These are phyloP conservation scores for Cercophora sp. DNA, from an alignment of 495 filamentous ascomycete genomes.

Conservation along the genomic window DNA sequence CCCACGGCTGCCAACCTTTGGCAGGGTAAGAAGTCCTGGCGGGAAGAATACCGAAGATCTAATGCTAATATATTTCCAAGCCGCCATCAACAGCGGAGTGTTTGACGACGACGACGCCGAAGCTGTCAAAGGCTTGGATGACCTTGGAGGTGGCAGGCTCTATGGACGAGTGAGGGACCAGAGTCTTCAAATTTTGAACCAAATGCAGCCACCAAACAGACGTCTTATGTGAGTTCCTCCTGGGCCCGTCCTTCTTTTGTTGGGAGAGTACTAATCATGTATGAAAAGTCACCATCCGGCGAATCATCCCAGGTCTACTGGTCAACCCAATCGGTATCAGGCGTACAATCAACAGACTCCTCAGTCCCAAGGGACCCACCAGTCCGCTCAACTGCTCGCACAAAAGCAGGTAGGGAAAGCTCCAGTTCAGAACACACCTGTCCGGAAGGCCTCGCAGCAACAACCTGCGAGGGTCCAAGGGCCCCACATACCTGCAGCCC, in stretches of 20 bases:
- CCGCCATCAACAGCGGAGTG: not conserved
- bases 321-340: not conserved
- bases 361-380: not conserved
- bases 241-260: not conserved
- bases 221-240: not conserved
- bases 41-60: too few species aligned
- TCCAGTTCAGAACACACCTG: too few species aligned
- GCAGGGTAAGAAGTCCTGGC: not conserved
- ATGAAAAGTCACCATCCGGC: not conserved
- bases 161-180: too few species aligned
- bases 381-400: too few species aligned
- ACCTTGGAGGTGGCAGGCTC: not conserved
- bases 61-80: too few species aligned
- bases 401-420: too few species aligned
- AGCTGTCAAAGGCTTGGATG: not conserved
- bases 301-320: not conserved
- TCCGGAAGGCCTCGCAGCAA: too few species aligned
- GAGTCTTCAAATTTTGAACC: too few species aligned
- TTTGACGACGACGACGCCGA: slow-evolving; percentile 1
- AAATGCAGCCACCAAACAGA: not conserved
- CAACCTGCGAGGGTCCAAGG: too few species aligned
- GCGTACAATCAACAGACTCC: not conserved
- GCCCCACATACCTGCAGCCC: too few species aligned
- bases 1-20: not conserved
- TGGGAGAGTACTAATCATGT: too few species aligned